A percentile compares a stretch with the other conserved stretches of the same genome.
phyloP scores from a whole-genome alignment of 2,329 filamentous ascomycete genomes.

The Pseudogymnoascus sp. region DNA sequence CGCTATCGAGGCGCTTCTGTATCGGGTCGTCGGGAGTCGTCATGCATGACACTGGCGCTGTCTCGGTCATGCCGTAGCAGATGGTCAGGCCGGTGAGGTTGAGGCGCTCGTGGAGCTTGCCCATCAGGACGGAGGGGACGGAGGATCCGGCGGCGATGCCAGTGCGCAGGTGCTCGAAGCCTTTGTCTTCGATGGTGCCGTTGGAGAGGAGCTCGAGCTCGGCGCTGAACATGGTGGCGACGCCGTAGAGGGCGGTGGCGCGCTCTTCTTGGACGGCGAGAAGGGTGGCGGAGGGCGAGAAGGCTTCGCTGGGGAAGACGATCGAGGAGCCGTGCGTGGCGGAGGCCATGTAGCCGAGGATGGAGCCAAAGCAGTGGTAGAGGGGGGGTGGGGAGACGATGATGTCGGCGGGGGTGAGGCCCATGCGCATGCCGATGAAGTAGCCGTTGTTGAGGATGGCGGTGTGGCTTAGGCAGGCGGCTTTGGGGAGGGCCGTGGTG shows the following conservation, averaged over 20 bases:
- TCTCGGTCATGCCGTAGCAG: slow-evolving; percentile 56
- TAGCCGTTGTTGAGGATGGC: slow-evolving; percentile 90
- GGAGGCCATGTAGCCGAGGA: slow-evolving; percentile 94
- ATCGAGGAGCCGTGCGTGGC: slow-evolving; percentile 73
- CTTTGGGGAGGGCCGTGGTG: slow-evolving; percentile 87
- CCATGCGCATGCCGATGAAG: slow-evolving; percentile 80
- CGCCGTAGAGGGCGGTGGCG: slow-evolving; percentile 70
- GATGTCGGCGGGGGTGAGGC: slow-evolving; percentile 63
- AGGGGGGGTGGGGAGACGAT: slow-evolving; percentile 81
- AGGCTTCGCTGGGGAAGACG: slow-evolving; percentile 79
- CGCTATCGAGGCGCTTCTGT: slow-evolving; percentile 57
- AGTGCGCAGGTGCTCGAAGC: slow-evolving; percentile 65
- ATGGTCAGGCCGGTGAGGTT: slow-evolving; percentile 81
- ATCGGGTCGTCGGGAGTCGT: slow-evolving; percentile 62
- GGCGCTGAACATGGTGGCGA: slow-evolving; percentile 91
- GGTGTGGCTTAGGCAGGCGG: slow-evolving; percentile 77
- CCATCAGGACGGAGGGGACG: slow-evolving; percentile 79
- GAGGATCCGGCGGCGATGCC: slow-evolving; percentile 84
- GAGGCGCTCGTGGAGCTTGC: slow-evolving; percentile 61
- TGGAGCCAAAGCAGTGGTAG: slow-evolving; percentile 85
- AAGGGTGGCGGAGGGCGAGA: slow-evolving; percentile 70
- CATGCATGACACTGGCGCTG: slow-evolving; percentile 51
- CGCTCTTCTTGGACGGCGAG: slow-evolving; percentile 37
- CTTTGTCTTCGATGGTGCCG: slow-evolving; percentile 36
- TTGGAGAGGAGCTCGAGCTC: slow-evolving; percentile 69